Conservation (phyloP, 768 basidiomycete genomes). For the Boletus subparvulus region DNA sequence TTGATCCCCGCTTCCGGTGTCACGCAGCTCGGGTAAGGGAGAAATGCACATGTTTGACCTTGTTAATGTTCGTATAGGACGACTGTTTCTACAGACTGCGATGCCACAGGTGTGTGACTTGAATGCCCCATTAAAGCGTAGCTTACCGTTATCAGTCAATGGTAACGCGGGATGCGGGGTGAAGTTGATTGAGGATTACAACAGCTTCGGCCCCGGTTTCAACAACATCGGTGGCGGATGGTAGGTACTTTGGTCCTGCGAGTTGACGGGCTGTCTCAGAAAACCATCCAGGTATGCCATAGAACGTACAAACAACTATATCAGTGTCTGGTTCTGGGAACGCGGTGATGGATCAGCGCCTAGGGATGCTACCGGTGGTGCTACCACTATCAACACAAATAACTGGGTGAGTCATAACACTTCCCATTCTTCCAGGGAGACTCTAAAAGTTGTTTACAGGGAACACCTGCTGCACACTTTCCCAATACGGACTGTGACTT, state of each 20-base stretch:
- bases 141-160: slow-evolving; percentile 19
- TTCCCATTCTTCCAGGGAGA: background rate
- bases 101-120: slow-evolving; percentile 16
- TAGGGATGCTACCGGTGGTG: slow-evolving; percentile 29
- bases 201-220: slow-evolving; percentile 31
- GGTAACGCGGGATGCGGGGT: slow-evolving; percentile 42
- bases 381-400: slow-evolving; percentile 17
- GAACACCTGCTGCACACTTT: slow-evolving; percentile 36
- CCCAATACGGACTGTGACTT: slow-evolving; percentile 42
- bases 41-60: background rate
- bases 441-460: slow-evolving; percentile 13
- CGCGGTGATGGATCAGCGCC: slow-evolving; percentile 34
- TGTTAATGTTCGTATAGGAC: slow-evolving; percentile 12
- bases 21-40: slow-evolving; percentile 26
- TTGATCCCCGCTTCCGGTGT: slow-evolving; percentile 25
- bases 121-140: background rate
- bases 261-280: background rate
- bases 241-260: slow-evolving; percentile 15
- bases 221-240: slow-evolving; percentile 42
- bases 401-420: slow-evolving; percentile 20
- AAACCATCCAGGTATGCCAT: slow-evolving; percentile 36
- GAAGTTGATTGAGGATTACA: slow-evolving; percentile 16
- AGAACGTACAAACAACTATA: slow-evolving; percentile 33
- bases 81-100: slow-evolving; percentile 23
- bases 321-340: slow-evolving; percentile 45